These are phyloP conservation scores for Musa troglodytarum DNA, from an alignment of 176 grass and related monocot genomes.

Conservation along the genomic window DNA sequence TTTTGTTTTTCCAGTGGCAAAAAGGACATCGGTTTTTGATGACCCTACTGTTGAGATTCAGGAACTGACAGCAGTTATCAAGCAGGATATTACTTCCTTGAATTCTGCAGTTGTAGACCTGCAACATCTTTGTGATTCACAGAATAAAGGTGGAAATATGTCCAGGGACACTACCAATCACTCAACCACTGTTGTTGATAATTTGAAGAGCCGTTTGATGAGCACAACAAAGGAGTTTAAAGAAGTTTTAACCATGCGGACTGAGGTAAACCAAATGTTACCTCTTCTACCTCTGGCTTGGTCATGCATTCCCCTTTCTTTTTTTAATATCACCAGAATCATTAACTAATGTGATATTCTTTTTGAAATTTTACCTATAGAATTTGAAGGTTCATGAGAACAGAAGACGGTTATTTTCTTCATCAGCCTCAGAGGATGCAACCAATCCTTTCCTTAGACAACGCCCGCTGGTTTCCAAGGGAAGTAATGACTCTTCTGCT, in stretches of 20 bases:
- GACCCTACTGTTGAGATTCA: constrained; percentile 88
- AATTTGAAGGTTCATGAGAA: constrained; percentile 93
- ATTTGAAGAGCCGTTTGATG: constrained; percentile 84
- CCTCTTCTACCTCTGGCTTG: neutral
- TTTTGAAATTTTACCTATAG: constrained; percentile 26
- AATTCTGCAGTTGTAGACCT: constrained; percentile 75
- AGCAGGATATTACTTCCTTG: constrained; percentile 83
- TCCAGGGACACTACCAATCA: constrained; percentile 80
- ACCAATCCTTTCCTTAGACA: constrained; percentile 87
- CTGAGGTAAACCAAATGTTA: constrained; percentile 47
- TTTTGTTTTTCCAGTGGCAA: constrained; percentile 66
- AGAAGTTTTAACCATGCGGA: constrained; percentile 91
- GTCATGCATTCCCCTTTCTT: neutral
- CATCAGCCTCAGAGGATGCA: constrained; percentile 52
- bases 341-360: neutral
- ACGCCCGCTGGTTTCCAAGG: constrained; percentile 53
- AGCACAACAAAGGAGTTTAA: constrained; percentile 89
- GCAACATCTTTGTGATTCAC: constrained; percentile 74
- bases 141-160: constrained; percentile 61
- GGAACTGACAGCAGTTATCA: constrained; percentile 84
- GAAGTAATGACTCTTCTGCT: constrained; percentile 44
- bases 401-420: constrained; percentile 92
- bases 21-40: constrained; percentile 94
- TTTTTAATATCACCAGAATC: neutral
- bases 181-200: constrained; percentile 76